A percentile compares a stretch with the other conserved stretches of the same genome.
phyloP scores from a whole-genome alignment of 2,329 filamentous ascomycete species.

The Aspergillus hortae region DNA sequence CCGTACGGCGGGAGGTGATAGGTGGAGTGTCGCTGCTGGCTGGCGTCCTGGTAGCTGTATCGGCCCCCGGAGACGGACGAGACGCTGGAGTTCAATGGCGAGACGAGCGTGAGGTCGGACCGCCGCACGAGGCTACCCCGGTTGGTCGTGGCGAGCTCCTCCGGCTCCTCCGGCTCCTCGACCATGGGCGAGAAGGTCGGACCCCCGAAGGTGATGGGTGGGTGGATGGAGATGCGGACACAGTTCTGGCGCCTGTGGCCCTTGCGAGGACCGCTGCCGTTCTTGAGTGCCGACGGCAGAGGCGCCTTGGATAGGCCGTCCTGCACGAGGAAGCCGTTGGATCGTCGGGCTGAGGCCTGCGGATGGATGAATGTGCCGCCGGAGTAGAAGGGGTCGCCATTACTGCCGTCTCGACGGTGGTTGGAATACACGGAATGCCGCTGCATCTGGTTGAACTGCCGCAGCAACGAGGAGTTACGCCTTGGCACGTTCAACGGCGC shows the following conservation, averaged over 20 bases:
- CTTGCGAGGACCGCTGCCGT: conserved; percentile 30
- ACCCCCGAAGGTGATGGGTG: conserved; percentile 32
- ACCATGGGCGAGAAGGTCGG: conserved; percentile 31
- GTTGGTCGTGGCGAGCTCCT: conserved; percentile 21
- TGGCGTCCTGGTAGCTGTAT: conserved; percentile 12
- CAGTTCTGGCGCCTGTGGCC: conserved; percentile 43
- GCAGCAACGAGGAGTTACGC: conserved; percentile 13
- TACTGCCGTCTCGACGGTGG: conserved; percentile 21
- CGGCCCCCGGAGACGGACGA: conserved; percentile 14
- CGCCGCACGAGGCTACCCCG: not conserved
- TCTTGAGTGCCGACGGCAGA: conserved; percentile 32
- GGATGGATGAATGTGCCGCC: conserved; percentile 16
- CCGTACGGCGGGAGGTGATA: not conserved
- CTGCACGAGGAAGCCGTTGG: conserved; percentile 11
- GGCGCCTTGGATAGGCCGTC: conserved; percentile 21
- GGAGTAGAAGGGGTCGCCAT: conserved; percentile 15
- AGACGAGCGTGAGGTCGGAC: conserved; percentile 2
- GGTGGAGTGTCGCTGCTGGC: conserved; percentile 3
- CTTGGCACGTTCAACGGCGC: conserved; percentile 10
- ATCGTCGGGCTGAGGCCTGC: conserved; percentile 16
- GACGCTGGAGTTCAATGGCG: conserved; percentile 15
- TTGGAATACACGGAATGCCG: conserved; percentile 18
- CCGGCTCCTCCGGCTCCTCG: conserved; percentile 34
- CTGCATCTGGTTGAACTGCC: conserved; percentile 24
- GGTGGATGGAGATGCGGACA: conserved; percentile 40